A percentile compares a stretch with the other conserved stretches of the same genome.
Evolutionary conservation across 108 stramenopile species (phyloP).

Genomic region (Nitzschia putrida): DNA sequence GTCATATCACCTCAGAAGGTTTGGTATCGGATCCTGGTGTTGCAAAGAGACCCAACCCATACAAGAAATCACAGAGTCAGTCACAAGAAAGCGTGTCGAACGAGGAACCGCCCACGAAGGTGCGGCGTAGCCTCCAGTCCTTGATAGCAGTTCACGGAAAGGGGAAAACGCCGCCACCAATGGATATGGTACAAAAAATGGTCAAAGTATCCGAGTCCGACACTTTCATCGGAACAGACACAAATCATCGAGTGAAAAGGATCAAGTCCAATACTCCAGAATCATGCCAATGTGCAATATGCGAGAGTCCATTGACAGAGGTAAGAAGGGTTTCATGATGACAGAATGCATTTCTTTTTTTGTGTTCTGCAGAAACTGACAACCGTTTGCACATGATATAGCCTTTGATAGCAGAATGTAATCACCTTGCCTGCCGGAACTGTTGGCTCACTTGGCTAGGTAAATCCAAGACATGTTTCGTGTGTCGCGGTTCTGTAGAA

Average conservation of each 20-base stretch:
- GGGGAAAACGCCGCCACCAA: not conserved
- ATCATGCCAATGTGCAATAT: conserved; percentile 51
- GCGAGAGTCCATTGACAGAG: conserved; percentile 38
- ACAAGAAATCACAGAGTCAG: not conserved
- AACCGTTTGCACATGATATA: conserved; percentile 5
- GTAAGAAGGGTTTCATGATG: conserved; percentile 10
- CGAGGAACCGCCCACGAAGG: not conserved
- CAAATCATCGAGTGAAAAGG: not conserved
- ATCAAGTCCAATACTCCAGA: conserved; percentile 60
- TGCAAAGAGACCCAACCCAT: conserved; percentile 10
- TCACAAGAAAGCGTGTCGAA: not conserved
- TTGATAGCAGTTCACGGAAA: not conserved
- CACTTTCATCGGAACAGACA: conserved; percentile 18
- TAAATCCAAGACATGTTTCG: conserved; percentile 56
- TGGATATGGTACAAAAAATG: conserved; percentile 10
- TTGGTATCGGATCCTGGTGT: not conserved
- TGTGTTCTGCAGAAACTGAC: not conserved
- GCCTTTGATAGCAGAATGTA: conserved; percentile 63
- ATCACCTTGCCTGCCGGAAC: conserved; percentile 33
- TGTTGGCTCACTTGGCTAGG: conserved; percentile 75
- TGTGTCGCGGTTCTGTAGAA: conserved; percentile 40
- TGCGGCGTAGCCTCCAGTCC: not conserved
- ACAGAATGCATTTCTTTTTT: not conserved
- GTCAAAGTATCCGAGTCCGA: conserved; percentile 22
- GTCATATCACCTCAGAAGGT: not conserved